Evolutionary conservation across 306 rosid genomes (phyloP).

Genomic region (Prosopis cineraria): DNA sequence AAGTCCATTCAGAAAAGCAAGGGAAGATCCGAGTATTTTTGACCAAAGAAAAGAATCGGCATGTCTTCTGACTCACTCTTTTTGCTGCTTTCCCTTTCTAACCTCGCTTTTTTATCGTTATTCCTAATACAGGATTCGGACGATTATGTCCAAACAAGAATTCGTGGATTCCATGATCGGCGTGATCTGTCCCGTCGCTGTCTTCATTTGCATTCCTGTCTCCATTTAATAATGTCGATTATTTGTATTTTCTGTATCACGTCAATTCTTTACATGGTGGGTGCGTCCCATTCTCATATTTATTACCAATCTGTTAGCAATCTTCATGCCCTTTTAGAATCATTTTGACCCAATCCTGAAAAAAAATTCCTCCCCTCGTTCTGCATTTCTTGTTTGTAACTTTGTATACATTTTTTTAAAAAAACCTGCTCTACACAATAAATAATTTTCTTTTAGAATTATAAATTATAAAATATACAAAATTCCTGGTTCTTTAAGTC

Average conservation of each 20-base stretch:
- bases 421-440: no score
- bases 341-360: background rate
- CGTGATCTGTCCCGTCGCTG: background rate
- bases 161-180: background rate
- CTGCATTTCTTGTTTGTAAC: no score
- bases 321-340: background rate
- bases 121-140: background rate
- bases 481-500: background rate
- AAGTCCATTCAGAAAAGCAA: background rate
- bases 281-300: background rate
- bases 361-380: no score
- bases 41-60: constrained; percentile 18
- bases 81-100: background rate
- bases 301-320: background rate
- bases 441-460: no score
- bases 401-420: no score
- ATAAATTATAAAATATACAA: no score
- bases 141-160: background rate
- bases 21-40: background rate
- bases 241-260: background rate
- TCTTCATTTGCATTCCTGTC: background rate
- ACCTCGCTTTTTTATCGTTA: background rate
- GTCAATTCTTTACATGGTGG: background rate
- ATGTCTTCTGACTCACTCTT: background rate
- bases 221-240: background rate